Conservation (phyloP, 345 rosid species). For the Rubroshorea leprosula region DNA sequence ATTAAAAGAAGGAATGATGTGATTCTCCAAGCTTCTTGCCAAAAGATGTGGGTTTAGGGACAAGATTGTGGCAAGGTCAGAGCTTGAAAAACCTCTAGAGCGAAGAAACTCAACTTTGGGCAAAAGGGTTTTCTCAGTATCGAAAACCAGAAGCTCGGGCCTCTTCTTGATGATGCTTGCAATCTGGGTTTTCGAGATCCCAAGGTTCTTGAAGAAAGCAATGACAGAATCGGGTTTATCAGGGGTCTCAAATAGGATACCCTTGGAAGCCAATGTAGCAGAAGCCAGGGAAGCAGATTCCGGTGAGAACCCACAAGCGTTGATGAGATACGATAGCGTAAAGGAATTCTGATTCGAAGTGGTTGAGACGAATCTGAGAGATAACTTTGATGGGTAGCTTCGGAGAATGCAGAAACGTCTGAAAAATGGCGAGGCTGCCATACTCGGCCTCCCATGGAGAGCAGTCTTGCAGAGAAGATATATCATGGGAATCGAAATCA, state of each 20-base stretch:
- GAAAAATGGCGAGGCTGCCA: background rate
- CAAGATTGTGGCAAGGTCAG: conserved; percentile 11
- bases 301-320: conserved; percentile 27
- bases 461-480: background rate
- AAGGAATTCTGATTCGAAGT: background rate
- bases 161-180: conserved; percentile 10
- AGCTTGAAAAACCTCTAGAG: conserved; percentile 19
- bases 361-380: background rate
- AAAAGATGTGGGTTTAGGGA: conserved; percentile 18
- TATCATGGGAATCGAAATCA: background rate
- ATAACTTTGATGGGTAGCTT: too few relatives aligned
- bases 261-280: conserved; percentile 15
- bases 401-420: background rate
- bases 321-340: conserved; percentile 20
- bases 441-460: background rate
- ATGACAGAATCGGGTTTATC: conserved; percentile 16
- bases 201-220: background rate
- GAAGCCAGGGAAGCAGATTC: conserved; percentile 22
- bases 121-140: conserved; percentile 18
- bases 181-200: conserved; percentile 21
- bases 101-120: conserved; percentile 29
- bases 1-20: conserved; percentile 23
- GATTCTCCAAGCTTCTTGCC: conserved; percentile 15
- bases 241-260: conserved; percentile 12
- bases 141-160: conserved; percentile 18